Evolutionary conservation across 345 rosid species (phyloP), one percentile per base, ranked within the genome.

Genomic region (Draba incana): DNA sequence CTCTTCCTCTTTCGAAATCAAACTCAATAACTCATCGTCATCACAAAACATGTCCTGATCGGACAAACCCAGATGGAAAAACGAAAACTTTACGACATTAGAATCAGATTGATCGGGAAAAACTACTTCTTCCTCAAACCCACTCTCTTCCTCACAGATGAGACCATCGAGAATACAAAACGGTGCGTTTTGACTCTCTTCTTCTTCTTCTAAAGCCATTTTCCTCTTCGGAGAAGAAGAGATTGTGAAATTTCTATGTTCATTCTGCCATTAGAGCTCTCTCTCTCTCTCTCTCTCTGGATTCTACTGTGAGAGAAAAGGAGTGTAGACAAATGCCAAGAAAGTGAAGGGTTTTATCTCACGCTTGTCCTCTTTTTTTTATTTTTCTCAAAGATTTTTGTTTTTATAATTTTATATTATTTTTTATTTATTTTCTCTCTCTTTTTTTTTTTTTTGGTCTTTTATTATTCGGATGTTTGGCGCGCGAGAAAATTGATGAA

Each of bases 121-220:
- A 73, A 59, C 72, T 44, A 27, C 25, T 13, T 37, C 72, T 10
- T 62, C 83, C n/a, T 55, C 83, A 55, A 81, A 62, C 61, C 73
- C 62, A 55, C 48, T 75, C 64, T 84, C 86, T 62, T 89, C 96
- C 76, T 89, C 96, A 14, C 97, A 92, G 67, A 68, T 86, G 5
- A 90, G 84, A 3, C 78, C 88, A 57, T 87, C 88, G 15, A 75
- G 83, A 58, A 70, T 58, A 68, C 78, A 71, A 75, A 4, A 70
- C 51, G 80, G 65, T 64, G 86, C 76, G 72, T 63, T 65, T 57
- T 52, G 83, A 31, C 57, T 33, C 60, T 76, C 66, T 5, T 62
- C 77, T 13, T 57, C 77, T 33, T 82, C 83, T 43, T 81, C 80
- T 71, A 82, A 74, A 68, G 88, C 81, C 95, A 89, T 87, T 45